These are phyloP conservation scores for Symbiodinium pilosum DNA, from an alignment of 73 alveolate genomes.

Conservation along the genomic window DNA sequence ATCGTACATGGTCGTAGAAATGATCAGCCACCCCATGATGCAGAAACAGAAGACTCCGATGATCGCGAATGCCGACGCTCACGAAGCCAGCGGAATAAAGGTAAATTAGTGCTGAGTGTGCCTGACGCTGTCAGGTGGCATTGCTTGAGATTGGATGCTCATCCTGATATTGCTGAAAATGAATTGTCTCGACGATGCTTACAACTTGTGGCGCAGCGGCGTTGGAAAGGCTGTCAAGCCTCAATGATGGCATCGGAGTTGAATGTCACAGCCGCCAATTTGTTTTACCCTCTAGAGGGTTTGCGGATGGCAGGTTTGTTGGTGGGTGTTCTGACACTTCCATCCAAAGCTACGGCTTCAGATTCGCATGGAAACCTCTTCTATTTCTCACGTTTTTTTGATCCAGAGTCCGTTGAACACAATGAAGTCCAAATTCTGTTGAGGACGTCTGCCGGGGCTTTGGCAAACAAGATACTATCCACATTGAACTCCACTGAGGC, in stretches of 20 bases:
- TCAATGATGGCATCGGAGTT: background rate
- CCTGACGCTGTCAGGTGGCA: background rate
- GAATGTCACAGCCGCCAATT: conserved; percentile 19
- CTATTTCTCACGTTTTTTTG: conserved; percentile 40
- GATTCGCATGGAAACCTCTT: conserved; percentile 32
- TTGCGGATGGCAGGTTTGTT: conserved; percentile 44
- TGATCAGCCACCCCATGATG: background rate
- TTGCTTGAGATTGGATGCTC: conserved; percentile 37
- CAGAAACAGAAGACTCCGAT: background rate
- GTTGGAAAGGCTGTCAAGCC: conserved; percentile 32
- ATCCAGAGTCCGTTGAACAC: conserved; percentile 18
- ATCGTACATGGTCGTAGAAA: background rate
- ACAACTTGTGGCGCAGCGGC: conserved; percentile 49
- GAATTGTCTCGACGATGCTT: background rate
- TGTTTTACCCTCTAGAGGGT: conserved; percentile 42
- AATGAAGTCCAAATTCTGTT: conserved; percentile 7
- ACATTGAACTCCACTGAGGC: background rate
- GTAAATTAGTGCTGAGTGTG: background rate
- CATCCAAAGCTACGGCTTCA: background rate
- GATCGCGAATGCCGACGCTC: background rate
- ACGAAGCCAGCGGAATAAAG: background rate
- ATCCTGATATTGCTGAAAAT: conserved; percentile 40
- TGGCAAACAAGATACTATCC: conserved; percentile 12
- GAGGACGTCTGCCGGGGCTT: background rate
- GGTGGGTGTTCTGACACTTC: conserved; percentile 39